Evolutionary conservation across 306 rosid species (phyloP), one percentile per base, ranked within the genome.

Genomic region (Cucumis cinereus): DNA sequence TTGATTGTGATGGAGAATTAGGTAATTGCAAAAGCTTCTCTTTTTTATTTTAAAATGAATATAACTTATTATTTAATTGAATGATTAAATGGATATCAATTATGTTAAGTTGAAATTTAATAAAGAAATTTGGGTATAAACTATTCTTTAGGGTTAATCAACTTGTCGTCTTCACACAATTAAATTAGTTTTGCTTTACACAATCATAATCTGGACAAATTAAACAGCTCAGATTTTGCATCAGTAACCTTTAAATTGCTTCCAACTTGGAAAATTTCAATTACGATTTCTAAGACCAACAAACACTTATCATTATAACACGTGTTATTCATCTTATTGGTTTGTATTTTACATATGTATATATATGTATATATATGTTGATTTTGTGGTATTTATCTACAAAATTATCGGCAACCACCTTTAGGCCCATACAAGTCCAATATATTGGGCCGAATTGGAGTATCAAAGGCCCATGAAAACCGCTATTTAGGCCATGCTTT

Each of bases 171-270:
- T 64, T 64, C 50, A 10, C 49, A 19, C 20, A 38, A 64, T 38
- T 36, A n/a, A 40, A 40, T 36, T 64, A n/a, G 35, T 1, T 8
- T 19, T 36, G 22, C 2, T 64, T 35, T 68, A 43, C 45, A 67
- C 6, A 3, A 43, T 41, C 12, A 43, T 41, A 67, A 68, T 68
- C 12, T 40, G 74, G 74, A 68, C 74, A 68, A 68, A 68, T 41
- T 41, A 43, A 41, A 68, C 74, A 68, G 74, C 54, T 68, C 55
- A 68, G 33, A 20, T 43, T 68, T 68, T 41, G 74, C 22, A 68
- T 22, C 20, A 22, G 22, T 67, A 43, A 28, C 53, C 30, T 67
- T 41, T n/a, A n/a, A 20, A 67, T 67, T 68, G 73, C 16, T 64
- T 38, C 36, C 50, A 64, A 64, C 17, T 64, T 38, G 68, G 13